Conservation (phyloP, 805 yeast genomes). For the Spathaspora sp. region DNA sequence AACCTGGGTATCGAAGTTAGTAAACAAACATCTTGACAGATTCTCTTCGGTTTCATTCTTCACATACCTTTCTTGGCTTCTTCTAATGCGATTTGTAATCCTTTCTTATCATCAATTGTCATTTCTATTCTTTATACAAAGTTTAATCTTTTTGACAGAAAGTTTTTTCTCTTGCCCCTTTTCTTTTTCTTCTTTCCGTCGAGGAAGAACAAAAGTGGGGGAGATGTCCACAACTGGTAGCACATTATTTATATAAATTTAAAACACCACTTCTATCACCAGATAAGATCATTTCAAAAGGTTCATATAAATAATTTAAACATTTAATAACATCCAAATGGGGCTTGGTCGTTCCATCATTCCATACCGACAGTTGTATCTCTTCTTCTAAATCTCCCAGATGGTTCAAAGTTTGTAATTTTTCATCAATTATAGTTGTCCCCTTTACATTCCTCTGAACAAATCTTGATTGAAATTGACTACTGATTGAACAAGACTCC, state of each 20-base stretch:
- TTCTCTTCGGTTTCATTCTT: no score
- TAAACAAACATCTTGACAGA: not conserved
- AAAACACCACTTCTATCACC: conserved; percentile 67
- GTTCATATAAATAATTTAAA: conserved; percentile 42
- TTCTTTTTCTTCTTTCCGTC: not conserved
- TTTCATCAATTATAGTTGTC: conserved; percentile 1
- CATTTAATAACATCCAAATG: conserved; percentile 19
- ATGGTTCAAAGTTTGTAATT: not conserved
- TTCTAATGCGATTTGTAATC: conserved; percentile 66
- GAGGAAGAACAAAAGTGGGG: not conserved
- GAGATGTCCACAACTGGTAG: not conserved
- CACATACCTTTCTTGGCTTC: conserved; percentile 58
- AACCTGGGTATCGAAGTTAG: conserved; percentile 37
- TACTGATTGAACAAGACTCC: conserved; percentile 13
- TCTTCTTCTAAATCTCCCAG: not conserved
- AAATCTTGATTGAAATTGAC: conserved; percentile 1
- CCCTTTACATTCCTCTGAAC: not conserved
- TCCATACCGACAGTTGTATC: no score
- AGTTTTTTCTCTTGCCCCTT: not conserved
- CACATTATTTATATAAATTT: conserved; percentile 48
- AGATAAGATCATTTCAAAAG: conserved; percentile 58
- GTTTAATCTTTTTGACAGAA: not conserved
- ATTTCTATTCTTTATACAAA: not conserved
- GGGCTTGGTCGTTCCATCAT: not conserved
- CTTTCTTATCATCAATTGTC: conserved; percentile 58